Base-by-base conservation (phyloP, 2,329 filamentous ascomycete genomes). In the Fusarium mexicanum region DNA sequence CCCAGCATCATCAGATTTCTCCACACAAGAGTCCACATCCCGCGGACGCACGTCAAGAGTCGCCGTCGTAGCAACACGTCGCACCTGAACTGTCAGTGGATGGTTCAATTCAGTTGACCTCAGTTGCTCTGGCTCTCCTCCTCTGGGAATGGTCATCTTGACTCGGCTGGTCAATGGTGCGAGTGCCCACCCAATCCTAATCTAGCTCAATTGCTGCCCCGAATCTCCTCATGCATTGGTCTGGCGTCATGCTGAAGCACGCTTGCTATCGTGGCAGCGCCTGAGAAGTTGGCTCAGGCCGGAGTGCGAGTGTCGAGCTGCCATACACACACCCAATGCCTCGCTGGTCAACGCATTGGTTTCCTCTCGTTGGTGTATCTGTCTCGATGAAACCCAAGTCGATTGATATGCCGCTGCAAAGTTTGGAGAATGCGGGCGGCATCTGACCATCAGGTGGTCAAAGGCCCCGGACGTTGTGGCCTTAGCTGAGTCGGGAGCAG, bases 181-280 rank as follows among this genome's bases (percentile, higher is more conserved):
- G 77, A 80, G 78, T 79, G 75, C 70, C 76, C 74, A 73, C 76
- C 71, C 76, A 73, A 63, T 67, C 76, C 67, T 71, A 75, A 73
- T 77, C 76, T 77, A 74, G 73, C 65, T 75, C 75, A 72, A 69
- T 77, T 61, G 73, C 67, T 64, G 64, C 59, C 70, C 61, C 64
- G 47, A 62, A 65, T 67, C 62, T 76, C 69, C 72, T 71, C 69
- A 74, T 76, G 71, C 68, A 76, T 74, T 69, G 68, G 70, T 44
- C 76, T 71, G 75, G 72, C 78, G 77, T 78, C 72, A 76, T 75
- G 76, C 77, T 67, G 72, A 77, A 72, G 67, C 74, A 77, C 74
- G 76, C 77, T 80, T 80, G 81, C 80, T 79, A 77, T 84, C 82
- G 82, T 84, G 82, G 82, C 82, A 83, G 67, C 75, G 72, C 75